Conservation (phyloP, 768 basidiomycete genomes). For the Tylopilus plumbeoviolaceoides region DNA sequence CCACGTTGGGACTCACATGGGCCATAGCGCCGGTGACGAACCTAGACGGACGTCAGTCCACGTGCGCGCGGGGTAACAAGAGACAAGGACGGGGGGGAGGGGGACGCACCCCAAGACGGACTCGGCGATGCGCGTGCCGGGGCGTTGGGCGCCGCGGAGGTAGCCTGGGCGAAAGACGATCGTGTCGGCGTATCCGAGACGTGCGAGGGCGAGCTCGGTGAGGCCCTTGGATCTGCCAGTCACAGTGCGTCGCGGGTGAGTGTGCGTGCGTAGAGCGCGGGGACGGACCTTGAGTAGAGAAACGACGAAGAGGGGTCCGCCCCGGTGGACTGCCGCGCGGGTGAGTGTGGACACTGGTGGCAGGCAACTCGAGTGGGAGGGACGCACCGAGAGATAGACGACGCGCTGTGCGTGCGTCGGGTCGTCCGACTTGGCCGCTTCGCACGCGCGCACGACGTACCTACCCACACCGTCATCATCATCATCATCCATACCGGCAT, state of each 20-base stretch:
- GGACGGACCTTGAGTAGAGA: conserved; percentile 45
- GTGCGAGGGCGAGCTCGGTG: conserved; percentile 66
- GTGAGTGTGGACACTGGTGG: too few relatives aligned
- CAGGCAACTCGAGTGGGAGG: too few relatives aligned
- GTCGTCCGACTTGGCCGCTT: conserved; percentile 52
- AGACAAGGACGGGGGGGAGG: not conserved
- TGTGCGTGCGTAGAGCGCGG: not conserved
- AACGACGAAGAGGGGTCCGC: conserved; percentile 48
- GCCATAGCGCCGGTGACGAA: conserved; percentile 36
- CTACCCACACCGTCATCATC: conserved; percentile 29
- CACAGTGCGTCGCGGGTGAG: not conserved
- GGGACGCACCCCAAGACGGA: conserved; percentile 38
- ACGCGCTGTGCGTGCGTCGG: conserved; percentile 49
- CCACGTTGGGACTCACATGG: conserved; percentile 32
- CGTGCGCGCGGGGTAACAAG: too few relatives aligned
- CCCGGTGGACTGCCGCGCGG: conserved; percentile 37
- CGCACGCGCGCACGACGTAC: conserved; percentile 72
- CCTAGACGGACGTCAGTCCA: conserved; percentile 20
- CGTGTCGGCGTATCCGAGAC: conserved; percentile 65
- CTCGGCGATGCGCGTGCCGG: conserved; percentile 39
- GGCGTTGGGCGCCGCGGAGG: conserved; percentile 47
- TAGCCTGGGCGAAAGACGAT: conserved; percentile 64
- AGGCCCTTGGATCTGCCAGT: conserved; percentile 64
- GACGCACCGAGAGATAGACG: conserved; percentile 59
- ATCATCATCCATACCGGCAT: too few relatives aligned